These are phyloP conservation scores for Prunus mira DNA, from an alignment of 306 rosid genomes.

Conservation along the genomic window DNA sequence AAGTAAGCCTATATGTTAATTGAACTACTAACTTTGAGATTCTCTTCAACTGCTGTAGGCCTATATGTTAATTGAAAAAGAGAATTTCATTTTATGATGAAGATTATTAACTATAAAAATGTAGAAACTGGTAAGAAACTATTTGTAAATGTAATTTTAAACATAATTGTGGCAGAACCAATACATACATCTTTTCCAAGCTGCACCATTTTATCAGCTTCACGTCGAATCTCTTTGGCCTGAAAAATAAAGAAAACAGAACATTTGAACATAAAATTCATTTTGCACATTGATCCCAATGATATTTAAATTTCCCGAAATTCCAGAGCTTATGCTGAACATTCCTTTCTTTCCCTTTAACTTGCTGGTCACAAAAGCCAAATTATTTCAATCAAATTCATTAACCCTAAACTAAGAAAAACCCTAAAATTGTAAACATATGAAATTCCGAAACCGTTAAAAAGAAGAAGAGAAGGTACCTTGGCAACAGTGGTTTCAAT, in stretches of 20 bases:
- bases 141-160: neutral
- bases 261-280: neutral
- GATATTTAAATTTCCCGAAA: neutral
- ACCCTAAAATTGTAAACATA: neutral
- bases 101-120: neutral
- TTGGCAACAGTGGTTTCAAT: conserved; percentile 94
- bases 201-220: conserved; percentile 88
- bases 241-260: conserved; percentile 18
- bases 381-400: neutral
- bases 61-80: neutral
- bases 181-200: conserved; percentile 83
- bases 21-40: neutral
- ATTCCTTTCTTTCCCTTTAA: neutral
- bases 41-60: neutral
- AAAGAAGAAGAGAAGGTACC: conserved; percentile 27
- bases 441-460: neutral
- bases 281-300: neutral
- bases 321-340: neutral
- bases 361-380: neutral
- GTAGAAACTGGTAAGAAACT: neutral
- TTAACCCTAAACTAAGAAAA: conserved; percentile 2
- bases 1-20: neutral
- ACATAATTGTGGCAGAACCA: neutral
- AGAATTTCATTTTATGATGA: neutral
- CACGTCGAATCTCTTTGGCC: conserved; percentile 93